Evolutionary conservation across 2,329 filamentous ascomycete genomes (phyloP).

Genomic region (Keithomyces neogunnii): DNA sequence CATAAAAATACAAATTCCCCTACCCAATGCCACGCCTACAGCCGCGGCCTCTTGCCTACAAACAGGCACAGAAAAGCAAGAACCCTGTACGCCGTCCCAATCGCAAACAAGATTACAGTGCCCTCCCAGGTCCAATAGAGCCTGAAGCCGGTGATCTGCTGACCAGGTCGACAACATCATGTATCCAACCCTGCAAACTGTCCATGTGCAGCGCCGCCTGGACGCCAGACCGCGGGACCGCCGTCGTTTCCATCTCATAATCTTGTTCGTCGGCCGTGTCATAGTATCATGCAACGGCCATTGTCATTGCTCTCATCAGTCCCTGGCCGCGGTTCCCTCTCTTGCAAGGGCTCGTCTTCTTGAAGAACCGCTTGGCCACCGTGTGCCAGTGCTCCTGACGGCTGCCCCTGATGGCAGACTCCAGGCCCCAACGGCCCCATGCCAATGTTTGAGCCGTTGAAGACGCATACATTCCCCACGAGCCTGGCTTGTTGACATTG

Average conservation of each 20-base stretch:
- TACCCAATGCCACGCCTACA: neutral
- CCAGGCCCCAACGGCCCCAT: constrained; percentile 43
- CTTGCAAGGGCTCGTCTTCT: constrained; percentile 10
- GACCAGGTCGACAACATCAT: constrained; percentile 40
- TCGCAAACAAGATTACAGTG: constrained; percentile 30
- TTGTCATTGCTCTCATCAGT: neutral
- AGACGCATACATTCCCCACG: constrained; percentile 22
- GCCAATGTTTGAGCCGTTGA: constrained; percentile 25
- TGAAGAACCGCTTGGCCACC: constrained; percentile 14
- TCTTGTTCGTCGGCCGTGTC: constrained; percentile 23
- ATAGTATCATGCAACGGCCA: constrained; percentile 22
- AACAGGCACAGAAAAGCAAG: constrained; percentile 23
- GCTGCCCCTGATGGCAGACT: constrained; percentile 37
- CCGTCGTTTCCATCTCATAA: constrained; percentile 20
- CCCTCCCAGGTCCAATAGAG: constrained; percentile 37
- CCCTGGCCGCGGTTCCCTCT: neutral
- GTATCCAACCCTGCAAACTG: constrained; percentile 29
- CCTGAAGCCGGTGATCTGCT: constrained; percentile 33
- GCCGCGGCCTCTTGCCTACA: neutral
- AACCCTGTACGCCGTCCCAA: constrained; percentile 36
- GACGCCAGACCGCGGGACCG: constrained; percentile 22
- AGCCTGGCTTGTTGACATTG: constrained; percentile 28
- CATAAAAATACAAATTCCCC: too few species aligned
- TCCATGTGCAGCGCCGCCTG: constrained; percentile 26
- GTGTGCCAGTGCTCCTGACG: constrained; percentile 16